Evolutionary conservation across 352 stramenopile species (phyloP), one percentile per base, ranked within the genome.

Genomic region (Phytophthora megakarya): DNA sequence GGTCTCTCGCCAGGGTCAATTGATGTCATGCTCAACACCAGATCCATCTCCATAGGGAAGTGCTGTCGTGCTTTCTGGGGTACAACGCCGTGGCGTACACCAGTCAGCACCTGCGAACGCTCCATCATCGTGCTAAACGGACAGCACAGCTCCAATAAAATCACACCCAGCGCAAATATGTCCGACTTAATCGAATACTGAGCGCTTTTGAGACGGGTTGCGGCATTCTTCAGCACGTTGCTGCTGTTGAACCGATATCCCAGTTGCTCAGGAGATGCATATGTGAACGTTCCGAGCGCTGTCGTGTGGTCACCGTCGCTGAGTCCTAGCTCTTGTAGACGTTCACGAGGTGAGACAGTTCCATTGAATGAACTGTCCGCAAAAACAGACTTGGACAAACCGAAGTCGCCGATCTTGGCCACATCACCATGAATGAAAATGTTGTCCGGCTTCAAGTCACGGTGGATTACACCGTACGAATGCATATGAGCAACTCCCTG

Each of bases 91-190:
- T 95, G 86, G 30, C 86, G 80, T 21, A 92, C 82, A 50, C 50
- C 81, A 8, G 84, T 95, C 6, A 95, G 65, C 30, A 95, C 86
- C 70, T 95, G 86, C 26, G 85, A 90, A 15, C 86, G 75, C 61
- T 95, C 86, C 86, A 95, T 95, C 83, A 91, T 92, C 18, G 86
- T 95, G 55, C 79, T 68, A 57, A 91, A 95, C 13, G 84, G 83
- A 50, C 81, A 92, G 38, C 86, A 95, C 9, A 95, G 51, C 62
- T 95, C 86, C n/a, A 95, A 63, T 23, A 95, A 71, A 63, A 95
- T 92, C 33, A 95, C 80, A 35, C 86, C 86, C 25, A 95, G 65
- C 22, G 84, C 86, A 62, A 92, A 95, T 25, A 95, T 91, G 38
- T 95, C 86, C 55, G 86, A 95, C 75, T 95, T 88, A 49, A 84